A percentile compares a stretch with the other conserved stretches of the same genome.
Conservation (phyloP, 345 rosid genomes). For the Geranium brycei region DNA sequence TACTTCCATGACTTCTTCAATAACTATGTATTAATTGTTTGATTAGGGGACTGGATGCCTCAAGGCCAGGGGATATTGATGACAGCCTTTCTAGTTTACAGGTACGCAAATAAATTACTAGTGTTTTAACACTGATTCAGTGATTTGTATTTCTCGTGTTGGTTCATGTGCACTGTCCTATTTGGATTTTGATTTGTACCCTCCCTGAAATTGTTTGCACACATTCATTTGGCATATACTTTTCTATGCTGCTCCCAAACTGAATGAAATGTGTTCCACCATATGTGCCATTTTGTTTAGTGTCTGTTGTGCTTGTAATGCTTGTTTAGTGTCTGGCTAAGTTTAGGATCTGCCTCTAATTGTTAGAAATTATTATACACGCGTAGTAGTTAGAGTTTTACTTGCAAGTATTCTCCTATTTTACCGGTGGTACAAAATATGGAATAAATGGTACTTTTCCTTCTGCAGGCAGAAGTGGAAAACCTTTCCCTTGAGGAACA, state of each 20-base stretch:
- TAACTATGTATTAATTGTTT: slow-evolving; percentile 11
- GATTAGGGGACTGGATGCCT: slow-evolving; percentile 77
- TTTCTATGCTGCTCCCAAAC: neutral
- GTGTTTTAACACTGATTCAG: no score
- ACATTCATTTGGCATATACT: no score
- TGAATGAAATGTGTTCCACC: neutral
- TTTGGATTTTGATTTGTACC: no score
- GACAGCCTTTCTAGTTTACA: slow-evolving; percentile 67
- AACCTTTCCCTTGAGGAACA: slow-evolving; percentile 56
- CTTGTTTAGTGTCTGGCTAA: neutral
- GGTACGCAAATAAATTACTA: slow-evolving; percentile 26
- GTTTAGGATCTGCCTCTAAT: neutral
- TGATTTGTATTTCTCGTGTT: no score
- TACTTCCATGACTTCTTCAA: neutral
- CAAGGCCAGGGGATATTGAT: slow-evolving; percentile 66
- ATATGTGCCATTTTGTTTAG: neutral
- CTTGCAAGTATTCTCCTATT: neutral
- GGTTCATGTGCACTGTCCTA: no score
- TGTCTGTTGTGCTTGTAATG: neutral
- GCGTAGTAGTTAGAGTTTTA: no score
- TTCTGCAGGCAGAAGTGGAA: slow-evolving; percentile 63
- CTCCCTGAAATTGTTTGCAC: no score
- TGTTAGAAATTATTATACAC: no score
- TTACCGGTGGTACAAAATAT: neutral
- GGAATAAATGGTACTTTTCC: slow-evolving; percentile 1